Percentiles rank a stretch among this genome's conserved stretches.
phyloP scores from a whole-genome alignment of 2,329 filamentous ascomycete genomes.

The Torrubiella hemipterigena region DNA sequence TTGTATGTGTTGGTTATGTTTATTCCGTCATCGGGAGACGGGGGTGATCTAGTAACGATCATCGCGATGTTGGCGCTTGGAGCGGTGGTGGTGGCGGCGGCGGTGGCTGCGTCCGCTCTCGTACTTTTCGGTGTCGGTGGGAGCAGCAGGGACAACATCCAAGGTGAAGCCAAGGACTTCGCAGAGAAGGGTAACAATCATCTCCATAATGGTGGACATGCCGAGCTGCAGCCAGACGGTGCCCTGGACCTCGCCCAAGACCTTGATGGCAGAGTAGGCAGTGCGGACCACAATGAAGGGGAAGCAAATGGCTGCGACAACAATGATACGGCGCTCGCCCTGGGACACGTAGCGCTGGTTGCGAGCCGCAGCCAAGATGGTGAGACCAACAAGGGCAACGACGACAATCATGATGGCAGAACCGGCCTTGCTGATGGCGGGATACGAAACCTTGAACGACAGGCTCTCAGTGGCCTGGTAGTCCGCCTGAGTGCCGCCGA shows the following conservation, averaged over 20 bases:
- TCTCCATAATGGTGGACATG: slow-evolving; percentile 20
- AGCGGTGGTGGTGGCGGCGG: no score
- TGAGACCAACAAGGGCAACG: slow-evolving; percentile 25
- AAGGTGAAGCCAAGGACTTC: slow-evolving; percentile 18
- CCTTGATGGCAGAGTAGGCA: slow-evolving; percentile 16
- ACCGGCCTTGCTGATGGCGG: slow-evolving; percentile 15
- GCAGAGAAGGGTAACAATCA: slow-evolving; percentile 17
- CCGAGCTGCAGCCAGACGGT: slow-evolving; percentile 19
- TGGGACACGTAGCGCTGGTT: slow-evolving; percentile 27
- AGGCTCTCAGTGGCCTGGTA: slow-evolving; percentile 11
- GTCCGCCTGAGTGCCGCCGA: slow-evolving; percentile 17
- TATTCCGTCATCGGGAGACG: no score
- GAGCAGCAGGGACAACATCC: slow-evolving; percentile 9
- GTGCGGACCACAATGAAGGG: slow-evolving; percentile 21
- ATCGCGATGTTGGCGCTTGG: no score
- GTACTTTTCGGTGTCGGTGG: neutral
- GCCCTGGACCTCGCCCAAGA: slow-evolving; percentile 15
- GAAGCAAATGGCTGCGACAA: slow-evolving; percentile 22
- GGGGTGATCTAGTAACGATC: no score
- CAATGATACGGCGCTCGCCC: slow-evolving; percentile 43
- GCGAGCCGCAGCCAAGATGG: slow-evolving; percentile 24
- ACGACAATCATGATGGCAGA: slow-evolving; percentile 20
- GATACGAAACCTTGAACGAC: slow-evolving; percentile 14
- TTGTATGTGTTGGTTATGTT: no score
- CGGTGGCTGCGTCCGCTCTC: neutral